Percentiles rank a stretch among this genome's conserved stretches.
Evolutionary conservation across 2,329 filamentous ascomycete species (phyloP).

Genomic region (Aspergillus phoenicis): DNA sequence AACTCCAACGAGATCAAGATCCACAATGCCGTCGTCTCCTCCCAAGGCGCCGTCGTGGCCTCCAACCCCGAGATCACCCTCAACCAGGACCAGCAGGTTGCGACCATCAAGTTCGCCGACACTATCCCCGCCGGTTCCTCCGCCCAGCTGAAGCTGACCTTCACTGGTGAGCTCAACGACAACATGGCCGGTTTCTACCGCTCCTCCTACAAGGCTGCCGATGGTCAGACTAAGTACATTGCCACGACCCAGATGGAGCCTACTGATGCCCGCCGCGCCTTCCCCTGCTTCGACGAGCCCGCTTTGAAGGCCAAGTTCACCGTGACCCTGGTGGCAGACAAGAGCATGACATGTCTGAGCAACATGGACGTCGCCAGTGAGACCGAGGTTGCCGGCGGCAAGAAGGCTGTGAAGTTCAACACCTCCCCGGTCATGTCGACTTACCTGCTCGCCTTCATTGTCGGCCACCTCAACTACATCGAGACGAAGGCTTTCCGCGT

Average conservation of each 20-base stretch:
- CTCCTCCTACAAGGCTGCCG: slow-evolving; percentile 82
- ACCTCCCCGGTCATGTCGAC: slow-evolving; percentile 93
- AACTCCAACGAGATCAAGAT: slow-evolving; percentile 88
- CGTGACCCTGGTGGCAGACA: slow-evolving; percentile 86
- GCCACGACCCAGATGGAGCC: slow-evolving; percentile 96
- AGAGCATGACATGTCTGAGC: slow-evolving; percentile 86
- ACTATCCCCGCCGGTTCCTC: slow-evolving; percentile 73
- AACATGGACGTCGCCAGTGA: slow-evolving; percentile 94
- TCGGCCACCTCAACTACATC: slow-evolving; percentile 91
- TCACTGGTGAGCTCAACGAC: slow-evolving; percentile 80
- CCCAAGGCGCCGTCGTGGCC: slow-evolving; percentile 57
- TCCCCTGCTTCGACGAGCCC: slow-evolving; percentile 96
- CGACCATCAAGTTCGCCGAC: slow-evolving; percentile 76
- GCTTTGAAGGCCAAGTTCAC: slow-evolving; percentile 91
- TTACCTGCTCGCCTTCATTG: slow-evolving; percentile 90
- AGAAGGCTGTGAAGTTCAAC: slow-evolving; percentile 89
- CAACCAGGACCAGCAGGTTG: slow-evolving; percentile 78
- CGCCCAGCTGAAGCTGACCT: slow-evolving; percentile 75
- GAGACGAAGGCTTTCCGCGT: slow-evolving; percentile 90
- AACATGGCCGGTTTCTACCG: slow-evolving; percentile 98
- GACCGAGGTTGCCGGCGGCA: slow-evolving; percentile 68
- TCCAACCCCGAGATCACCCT: slow-evolving; percentile 70
- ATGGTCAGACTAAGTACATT: slow-evolving; percentile 78
- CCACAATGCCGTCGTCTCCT: slow-evolving; percentile 69
- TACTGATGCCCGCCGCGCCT: slow-evolving; percentile 87